These are phyloP conservation scores for Aeminium ludgeri DNA, from an alignment of 495 filamentous ascomycete species.

Conservation along the genomic window DNA sequence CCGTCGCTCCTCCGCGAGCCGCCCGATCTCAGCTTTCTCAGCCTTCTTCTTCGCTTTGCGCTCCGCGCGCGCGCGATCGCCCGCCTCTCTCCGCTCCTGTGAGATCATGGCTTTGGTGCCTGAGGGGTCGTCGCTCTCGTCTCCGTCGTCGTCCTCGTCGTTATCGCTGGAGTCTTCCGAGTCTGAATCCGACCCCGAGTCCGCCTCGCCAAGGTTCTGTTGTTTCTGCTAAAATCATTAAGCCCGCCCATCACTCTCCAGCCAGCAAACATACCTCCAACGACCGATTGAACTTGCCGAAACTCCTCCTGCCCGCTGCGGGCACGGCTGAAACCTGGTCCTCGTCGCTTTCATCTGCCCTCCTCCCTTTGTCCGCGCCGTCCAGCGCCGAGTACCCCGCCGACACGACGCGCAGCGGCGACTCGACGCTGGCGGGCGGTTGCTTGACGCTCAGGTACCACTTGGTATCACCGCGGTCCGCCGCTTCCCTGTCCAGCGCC, in stretches of 20 bases:
- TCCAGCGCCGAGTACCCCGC: slow-evolving; percentile 33
- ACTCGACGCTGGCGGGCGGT: slow-evolving; percentile 2
- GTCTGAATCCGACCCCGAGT: slow-evolving; percentile 5
- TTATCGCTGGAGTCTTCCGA: slow-evolving; percentile 12
- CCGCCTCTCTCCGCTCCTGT: slow-evolving; percentile 18
- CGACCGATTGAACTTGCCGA: slow-evolving; percentile 22
- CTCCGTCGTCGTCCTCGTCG: slow-evolving; percentile 23
- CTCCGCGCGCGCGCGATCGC: slow-evolving; percentile 16
- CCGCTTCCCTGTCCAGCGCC: slow-evolving; percentile 52
- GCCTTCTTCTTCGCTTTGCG: slow-evolving; percentile 21
- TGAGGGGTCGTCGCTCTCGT: slow-evolving; percentile 23
- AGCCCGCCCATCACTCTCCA: background rate
- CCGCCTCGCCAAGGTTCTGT: slow-evolving; percentile 8
- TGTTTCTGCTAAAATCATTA: slow-evolving; percentile 9
- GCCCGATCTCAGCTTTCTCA: slow-evolving; percentile 17
- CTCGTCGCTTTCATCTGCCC: slow-evolving; percentile 14
- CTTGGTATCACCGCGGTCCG: slow-evolving; percentile 64
- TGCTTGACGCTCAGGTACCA: slow-evolving; percentile 57
- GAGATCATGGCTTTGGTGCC: slow-evolving; percentile 23
- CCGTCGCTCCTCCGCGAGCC: slow-evolving; percentile 33
- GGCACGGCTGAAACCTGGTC: slow-evolving; percentile 3
- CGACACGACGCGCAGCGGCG: slow-evolving; percentile 21
- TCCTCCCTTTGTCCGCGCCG: slow-evolving; percentile 2
- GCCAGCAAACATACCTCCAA: slow-evolving; percentile 6
- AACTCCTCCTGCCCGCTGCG: slow-evolving; percentile 29